A percentile compares a stretch with the other conserved stretches of the same genome.
phyloP scores from a whole-genome alignment of 2,329 filamentous ascomycete species.

The Parasarocladium wereldwijsianum region DNA sequence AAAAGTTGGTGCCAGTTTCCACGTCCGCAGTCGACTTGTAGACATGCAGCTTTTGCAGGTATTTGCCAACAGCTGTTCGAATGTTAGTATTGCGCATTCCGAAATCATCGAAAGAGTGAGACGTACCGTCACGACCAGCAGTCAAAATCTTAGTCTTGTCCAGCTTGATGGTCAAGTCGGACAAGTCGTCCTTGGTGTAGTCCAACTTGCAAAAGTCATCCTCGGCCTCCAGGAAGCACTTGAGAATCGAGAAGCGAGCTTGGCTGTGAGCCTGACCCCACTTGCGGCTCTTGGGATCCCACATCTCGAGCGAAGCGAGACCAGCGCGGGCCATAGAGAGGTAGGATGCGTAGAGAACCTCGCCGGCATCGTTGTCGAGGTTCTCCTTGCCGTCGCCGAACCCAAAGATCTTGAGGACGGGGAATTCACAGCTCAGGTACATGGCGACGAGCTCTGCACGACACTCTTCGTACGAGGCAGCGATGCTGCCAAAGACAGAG shows the following conservation, averaged over 20 bases:
- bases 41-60: slow-evolving; percentile 81
- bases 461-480: slow-evolving; percentile 87
- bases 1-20: slow-evolving; percentile 61
- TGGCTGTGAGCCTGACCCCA: slow-evolving; percentile 92
- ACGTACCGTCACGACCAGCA: slow-evolving; percentile 53
- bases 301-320: slow-evolving; percentile 77
- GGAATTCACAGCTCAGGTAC: slow-evolving; percentile 78
- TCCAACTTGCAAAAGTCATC: slow-evolving; percentile 74
- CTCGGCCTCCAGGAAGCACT: slow-evolving; percentile 73
- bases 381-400: slow-evolving; percentile 66
- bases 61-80: slow-evolving; percentile 56
- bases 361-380: slow-evolving; percentile 63
- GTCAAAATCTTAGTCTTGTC: slow-evolving; percentile 79
- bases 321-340: slow-evolving; percentile 92
- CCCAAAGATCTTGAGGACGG: slow-evolving; percentile 79
- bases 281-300: slow-evolving; percentile 80
- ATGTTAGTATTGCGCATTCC: slow-evolving; percentile 10
- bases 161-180: slow-evolving; percentile 67
- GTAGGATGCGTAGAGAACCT: slow-evolving; percentile 79
- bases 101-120: neutral
- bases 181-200: slow-evolving; percentile 57
- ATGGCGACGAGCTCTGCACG: slow-evolving; percentile 89
- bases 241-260: slow-evolving; percentile 77
- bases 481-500: slow-evolving; percentile 76
- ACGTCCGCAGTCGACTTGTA: slow-evolving; percentile 87